Conservation (phyloP, 2,329 filamentous ascomycete species). For the Sphaerostilbella broomeana region DNA sequence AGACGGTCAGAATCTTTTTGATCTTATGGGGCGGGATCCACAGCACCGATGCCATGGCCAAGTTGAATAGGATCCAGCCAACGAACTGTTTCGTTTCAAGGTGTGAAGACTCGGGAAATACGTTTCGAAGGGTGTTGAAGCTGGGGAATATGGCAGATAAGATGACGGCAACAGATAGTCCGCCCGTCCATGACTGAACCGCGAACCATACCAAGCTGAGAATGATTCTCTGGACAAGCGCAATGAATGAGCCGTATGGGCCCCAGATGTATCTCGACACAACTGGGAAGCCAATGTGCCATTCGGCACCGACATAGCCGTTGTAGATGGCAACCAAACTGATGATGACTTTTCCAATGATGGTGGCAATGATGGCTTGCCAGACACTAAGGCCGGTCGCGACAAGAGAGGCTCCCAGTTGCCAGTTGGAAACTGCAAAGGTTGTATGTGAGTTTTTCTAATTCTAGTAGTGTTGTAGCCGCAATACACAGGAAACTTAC, state of each 20-base stretch:
- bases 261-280: constrained; percentile 35
- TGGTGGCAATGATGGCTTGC: constrained; percentile 32
- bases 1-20: background rate
- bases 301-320: background rate
- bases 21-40: background rate
- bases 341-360: constrained; percentile 21
- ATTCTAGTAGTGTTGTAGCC: background rate
- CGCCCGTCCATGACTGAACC: constrained; percentile 28
- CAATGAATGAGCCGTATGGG: constrained; percentile 33
- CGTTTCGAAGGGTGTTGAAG: constrained; percentile 21
- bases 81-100: constrained; percentile 23
- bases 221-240: constrained; percentile 34
- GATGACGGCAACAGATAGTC: constrained; percentile 17
- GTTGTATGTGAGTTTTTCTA: background rate
- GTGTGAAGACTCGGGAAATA: constrained; percentile 18
- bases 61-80: constrained; percentile 23
- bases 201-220: constrained; percentile 35
- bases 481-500: background rate
- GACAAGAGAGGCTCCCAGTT: constrained; percentile 16
- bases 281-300: constrained; percentile 38
- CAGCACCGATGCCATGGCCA: background rate
- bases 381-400: constrained; percentile 41
- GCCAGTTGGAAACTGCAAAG: background rate
- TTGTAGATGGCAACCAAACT: constrained; percentile 13
- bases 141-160: constrained; percentile 22